Percentiles rank a stretch among this genome's conserved stretches.
Conservation (phyloP, 768 basidiomycete genomes). For the Rhizopogon salebrosus region DNA sequence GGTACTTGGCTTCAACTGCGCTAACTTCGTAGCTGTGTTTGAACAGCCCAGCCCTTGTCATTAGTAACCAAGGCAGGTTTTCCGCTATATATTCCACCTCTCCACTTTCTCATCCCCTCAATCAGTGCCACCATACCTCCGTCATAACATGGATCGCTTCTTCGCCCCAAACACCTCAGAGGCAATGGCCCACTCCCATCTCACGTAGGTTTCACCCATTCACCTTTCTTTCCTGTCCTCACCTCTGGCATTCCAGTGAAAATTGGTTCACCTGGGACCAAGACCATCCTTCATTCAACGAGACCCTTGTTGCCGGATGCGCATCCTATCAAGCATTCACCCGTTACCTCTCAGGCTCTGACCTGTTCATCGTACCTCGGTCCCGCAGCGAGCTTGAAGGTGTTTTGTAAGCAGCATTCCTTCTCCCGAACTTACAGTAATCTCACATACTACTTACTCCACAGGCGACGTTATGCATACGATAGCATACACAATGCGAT, state of each 20-base stretch:
- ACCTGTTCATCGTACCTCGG: conserved; percentile 67
- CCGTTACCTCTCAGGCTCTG: conserved; percentile 65
- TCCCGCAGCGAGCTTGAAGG: conserved; percentile 63
- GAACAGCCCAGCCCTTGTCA: background rate
- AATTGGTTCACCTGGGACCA: conserved; percentile 67
- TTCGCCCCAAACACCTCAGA: conserved; percentile 71
- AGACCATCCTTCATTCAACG: conserved; percentile 63
- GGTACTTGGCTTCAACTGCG: background rate
- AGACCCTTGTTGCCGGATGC: conserved; percentile 68
- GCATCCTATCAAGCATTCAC: conserved; percentile 79
- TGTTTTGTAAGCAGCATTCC: conserved; percentile 49
- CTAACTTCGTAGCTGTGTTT: conserved; percentile 3
- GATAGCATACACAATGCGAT: conserved; percentile 82
- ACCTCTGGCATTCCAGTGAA: conserved; percentile 41
- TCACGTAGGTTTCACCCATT: conserved; percentile 45
- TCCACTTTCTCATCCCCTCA: no score
- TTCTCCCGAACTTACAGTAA: background rate
- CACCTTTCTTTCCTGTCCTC: conserved; percentile 1
- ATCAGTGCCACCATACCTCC: background rate
- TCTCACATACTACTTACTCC: conserved; percentile 5
- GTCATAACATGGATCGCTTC: conserved; percentile 60
- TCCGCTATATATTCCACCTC: no score
- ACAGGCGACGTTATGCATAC: conserved; percentile 68
- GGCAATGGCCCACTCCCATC: conserved; percentile 61
- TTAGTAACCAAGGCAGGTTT: background rate